Evolutionary conservation across 805 yeast species (phyloP), one percentile per base, ranked within the genome.

Genomic region (Candida nonsorbophila): DNA sequence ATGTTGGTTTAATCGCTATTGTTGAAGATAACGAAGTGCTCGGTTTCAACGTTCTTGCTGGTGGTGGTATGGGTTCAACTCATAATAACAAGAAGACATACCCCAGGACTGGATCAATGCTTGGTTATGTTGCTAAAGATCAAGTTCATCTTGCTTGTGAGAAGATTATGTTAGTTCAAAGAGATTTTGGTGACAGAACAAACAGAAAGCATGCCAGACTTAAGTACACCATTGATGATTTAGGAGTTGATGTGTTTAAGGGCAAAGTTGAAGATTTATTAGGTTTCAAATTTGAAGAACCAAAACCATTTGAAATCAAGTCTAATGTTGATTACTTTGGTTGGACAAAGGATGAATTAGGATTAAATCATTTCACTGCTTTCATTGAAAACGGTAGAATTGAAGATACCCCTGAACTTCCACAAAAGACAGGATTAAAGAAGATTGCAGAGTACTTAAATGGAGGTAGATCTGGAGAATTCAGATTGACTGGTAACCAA

Each of bases 51-150:
- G 76, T 90, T 30, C 72, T 83, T 37, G 95, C 81, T 41, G 97
- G 97, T 58, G 97, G 97, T 66, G 97, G 97, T 71, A 90, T 90
- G 97, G 97, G 97, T 48, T 76, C 94, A 23, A 90, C 97, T 9
- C 97, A 90, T 58, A 90, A 88, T 72, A 90, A 90, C 67, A 82
- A 81, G 51, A 90, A 90, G 71, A 90, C 97, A 0, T 90, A 90
- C 54, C 97, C 97, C 47, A 76, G 97, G 63, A 76, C 95, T 5
- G 97, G 95, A 39, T 80, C 95, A 12, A 62, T 77, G 59, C 72
- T 90, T 42, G 97, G 97, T 16, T 90, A 64, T 50, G 77, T 79
- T 27, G 41, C 75, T 4, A 67, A 67, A 37, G 88, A 79, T 28
- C 74, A 86, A 54, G 70, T 85, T 27, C 78, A 76, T 38, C 58